Base-by-base conservation (phyloP, 2,329 filamentous ascomycete species). In the Metarhizium robertsii region DNA sequence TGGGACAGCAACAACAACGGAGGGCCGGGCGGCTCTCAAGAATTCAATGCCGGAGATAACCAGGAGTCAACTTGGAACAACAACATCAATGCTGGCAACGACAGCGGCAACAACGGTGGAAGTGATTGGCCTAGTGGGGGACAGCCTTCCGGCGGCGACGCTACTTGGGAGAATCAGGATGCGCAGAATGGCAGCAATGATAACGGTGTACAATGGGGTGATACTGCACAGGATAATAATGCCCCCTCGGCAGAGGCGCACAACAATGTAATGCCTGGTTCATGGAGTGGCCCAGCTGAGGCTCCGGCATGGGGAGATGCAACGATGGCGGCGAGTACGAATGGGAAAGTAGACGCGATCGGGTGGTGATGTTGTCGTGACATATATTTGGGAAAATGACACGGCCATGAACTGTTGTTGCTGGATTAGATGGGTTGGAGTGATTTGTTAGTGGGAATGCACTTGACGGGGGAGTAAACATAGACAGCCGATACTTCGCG, bases 201-300 rank as follows among this genome's bases (percentile, higher is more conserved):
- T 7, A 48, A 29, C 13, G 8, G 4, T 6, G 20, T 2, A 14
- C 5, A 29, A 18, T 48, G 45, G 45, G 18, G 13, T 16, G 32
- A 36, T 36, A 13, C 29, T 2, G 16, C 30, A 16, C 11, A 36
- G 14, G 30, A 11, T 42, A 40, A 34, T 40, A 38, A 58, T 20
- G 25, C 48, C 11, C 14, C 53, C 2, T 20, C 34, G 8, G 45
- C 25, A 2, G 45, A 55, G 10, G 34, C 51, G 10, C 45, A 48
- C 45, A 48, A 58, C 55, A 69, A 66, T 34, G 61, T 67, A 34
- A 69, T 70, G 67, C 70, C 70, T 13, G 69, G 68, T 2, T 60
- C 62, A 2, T 70, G 68, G 67, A 58, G 58, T 6, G 57, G 61
- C 0, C 32, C 55, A 8, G 52, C 62, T 13, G 50, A 57, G 6